Conservation (phyloP, 495 filamentous ascomycete species). For the Bacidia rubella region DNA sequence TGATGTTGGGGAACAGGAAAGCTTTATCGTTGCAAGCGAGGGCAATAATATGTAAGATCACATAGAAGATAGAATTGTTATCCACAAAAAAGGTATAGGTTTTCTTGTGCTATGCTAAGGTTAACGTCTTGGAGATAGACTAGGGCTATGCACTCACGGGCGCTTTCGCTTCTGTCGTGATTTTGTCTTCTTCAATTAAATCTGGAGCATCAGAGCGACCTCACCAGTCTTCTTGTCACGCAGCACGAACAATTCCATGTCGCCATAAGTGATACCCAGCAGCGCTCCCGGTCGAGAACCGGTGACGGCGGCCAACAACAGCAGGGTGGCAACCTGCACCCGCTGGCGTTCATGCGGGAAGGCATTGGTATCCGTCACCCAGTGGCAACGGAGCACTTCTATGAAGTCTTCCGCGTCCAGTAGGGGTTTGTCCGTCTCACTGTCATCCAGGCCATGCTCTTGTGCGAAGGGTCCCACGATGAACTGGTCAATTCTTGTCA, state of each 20-base stretch:
- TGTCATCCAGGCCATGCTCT: slow-evolving; percentile 3
- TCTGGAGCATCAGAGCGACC: not conserved
- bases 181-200: slow-evolving; percentile 3
- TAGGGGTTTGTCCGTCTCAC: slow-evolving; percentile 8
- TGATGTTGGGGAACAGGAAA: slow-evolving; percentile 5
- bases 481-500: not conserved
- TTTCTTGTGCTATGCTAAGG: slow-evolving; percentile 2
- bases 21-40: slow-evolving; percentile 14
- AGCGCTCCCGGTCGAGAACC: not conserved
- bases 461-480: not conserved
- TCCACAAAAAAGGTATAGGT: slow-evolving; percentile 9
- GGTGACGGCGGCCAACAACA: slow-evolving; percentile 5
- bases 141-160: not conserved
- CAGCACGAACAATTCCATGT: slow-evolving; percentile 8
- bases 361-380: slow-evolving; percentile 5
- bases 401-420: slow-evolving; percentile 3
- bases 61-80: slow-evolving; percentile 3
- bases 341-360: slow-evolving; percentile 8
- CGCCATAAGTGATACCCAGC: slow-evolving; percentile 5
- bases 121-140: not conserved
- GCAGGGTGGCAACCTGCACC: slow-evolving; percentile 5
- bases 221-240: slow-evolving; percentile 8
- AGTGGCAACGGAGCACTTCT: slow-evolving; percentile 7
- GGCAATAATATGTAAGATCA: slow-evolving; percentile 14
- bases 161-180: slow-evolving; percentile 5